Conservation (phyloP, 805 yeast genomes). For the Jamesozyma rosinii region DNA sequence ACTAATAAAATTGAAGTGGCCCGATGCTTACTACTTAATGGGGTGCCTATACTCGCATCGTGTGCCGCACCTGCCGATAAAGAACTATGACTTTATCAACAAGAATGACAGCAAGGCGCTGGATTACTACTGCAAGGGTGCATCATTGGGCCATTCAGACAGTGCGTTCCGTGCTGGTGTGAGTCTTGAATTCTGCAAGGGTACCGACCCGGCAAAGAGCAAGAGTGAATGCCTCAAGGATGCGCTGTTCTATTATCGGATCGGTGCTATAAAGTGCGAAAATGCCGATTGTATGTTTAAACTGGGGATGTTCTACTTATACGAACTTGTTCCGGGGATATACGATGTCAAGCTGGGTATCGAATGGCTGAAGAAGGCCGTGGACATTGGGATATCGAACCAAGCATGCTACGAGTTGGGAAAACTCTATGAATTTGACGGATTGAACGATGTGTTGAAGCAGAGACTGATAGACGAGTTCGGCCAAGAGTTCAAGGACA, state of each 20-base stretch:
- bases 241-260: constrained; percentile 46
- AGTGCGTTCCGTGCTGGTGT: constrained; percentile 65
- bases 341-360: constrained; percentile 28
- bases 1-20: constrained; percentile 40
- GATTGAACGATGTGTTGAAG: constrained; percentile 21
- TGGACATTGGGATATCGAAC: constrained; percentile 31
- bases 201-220: constrained; percentile 35
- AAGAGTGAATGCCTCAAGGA: constrained; percentile 32
- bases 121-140: constrained; percentile 50
- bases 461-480: constrained; percentile 4
- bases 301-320: constrained; percentile 53
- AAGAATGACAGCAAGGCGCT: constrained; percentile 54
- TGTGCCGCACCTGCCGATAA: constrained; percentile 23
- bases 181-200: constrained; percentile 45
- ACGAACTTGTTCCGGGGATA: constrained; percentile 30
- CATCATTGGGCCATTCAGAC: constrained; percentile 46
- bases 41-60: constrained; percentile 52
- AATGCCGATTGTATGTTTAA: constrained; percentile 60
- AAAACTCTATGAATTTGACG: constrained; percentile 42
- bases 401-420: constrained; percentile 55
- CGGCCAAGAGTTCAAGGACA: constrained; percentile 19
- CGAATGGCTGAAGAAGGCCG: constrained; percentile 45
- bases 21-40: constrained; percentile 48
- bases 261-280: constrained; percentile 55
- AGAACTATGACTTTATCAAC: constrained; percentile 28